Conservation (phyloP, 2,329 filamentous ascomycete genomes). For the Aspergillus transmontanensis region DNA sequence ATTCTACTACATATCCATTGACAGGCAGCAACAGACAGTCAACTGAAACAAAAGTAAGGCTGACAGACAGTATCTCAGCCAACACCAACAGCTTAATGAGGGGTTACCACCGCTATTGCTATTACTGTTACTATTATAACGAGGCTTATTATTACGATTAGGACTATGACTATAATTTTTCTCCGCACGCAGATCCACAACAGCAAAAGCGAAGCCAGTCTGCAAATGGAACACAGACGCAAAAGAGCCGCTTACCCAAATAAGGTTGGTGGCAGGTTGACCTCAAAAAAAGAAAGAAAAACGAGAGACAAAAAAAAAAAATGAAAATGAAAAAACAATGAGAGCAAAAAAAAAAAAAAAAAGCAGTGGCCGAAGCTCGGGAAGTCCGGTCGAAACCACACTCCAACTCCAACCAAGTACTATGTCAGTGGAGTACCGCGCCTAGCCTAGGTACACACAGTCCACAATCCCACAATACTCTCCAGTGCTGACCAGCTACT, state of each 20-base stretch:
- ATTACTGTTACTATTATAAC: not conserved
- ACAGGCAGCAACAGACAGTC: not conserved
- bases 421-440: not conserved
- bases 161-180: not conserved
- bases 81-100: not conserved
- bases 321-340: not conserved
- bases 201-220: not conserved
- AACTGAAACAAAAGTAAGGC: not conserved
- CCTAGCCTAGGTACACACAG: not conserved
- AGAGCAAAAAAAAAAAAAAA: not conserved
- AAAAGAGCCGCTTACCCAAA: slow-evolving; percentile 22
- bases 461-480: not conserved
- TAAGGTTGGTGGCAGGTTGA: slow-evolving; percentile 3
- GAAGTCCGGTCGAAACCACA: not conserved
- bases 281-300: not conserved
- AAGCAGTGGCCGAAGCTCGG: not conserved
- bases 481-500: not conserved
- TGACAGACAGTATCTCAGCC: not conserved
- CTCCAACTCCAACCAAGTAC: not conserved
- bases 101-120: not conserved
- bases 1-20: not conserved
- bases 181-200: slow-evolving; percentile 16
- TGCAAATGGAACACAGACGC: slow-evolving; percentile 14
- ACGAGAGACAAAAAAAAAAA: not conserved
- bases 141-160: not conserved